phyloP scores from a whole-genome alignment of 768 basidiomycete species.

The Podaxis sp. region DNA sequence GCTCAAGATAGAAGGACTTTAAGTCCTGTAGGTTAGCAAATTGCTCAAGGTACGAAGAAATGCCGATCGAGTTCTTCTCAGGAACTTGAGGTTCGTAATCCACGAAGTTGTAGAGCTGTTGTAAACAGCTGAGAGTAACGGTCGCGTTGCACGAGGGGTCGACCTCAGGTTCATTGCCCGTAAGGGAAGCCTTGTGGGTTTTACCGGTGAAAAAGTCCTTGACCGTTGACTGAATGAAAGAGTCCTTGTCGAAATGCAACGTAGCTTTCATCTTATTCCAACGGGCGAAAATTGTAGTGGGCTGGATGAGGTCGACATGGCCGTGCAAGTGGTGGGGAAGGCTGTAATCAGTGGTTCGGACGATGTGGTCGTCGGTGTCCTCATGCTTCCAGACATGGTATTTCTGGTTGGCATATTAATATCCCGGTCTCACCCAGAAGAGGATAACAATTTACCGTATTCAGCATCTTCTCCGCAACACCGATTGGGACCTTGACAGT shows the following conservation, averaged over 20 bases:
- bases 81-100: constrained; percentile 41
- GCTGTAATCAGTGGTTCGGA: constrained; percentile 70
- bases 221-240: neutral
- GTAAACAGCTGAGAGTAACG: constrained; percentile 52
- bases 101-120: constrained; percentile 53
- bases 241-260: constrained; percentile 23
- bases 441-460: constrained; percentile 45
- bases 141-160: constrained; percentile 38
- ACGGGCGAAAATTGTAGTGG: constrained; percentile 66
- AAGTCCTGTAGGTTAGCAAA: constrained; percentile 55
- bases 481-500: constrained; percentile 54
- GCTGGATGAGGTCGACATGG: constrained; percentile 68
- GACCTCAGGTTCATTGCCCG: constrained; percentile 13
- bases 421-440: neutral
- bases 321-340: constrained; percentile 56
- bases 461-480: constrained; percentile 67
- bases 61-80: constrained; percentile 48
- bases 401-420: constrained; percentile 35
- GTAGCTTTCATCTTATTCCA: constrained; percentile 40
- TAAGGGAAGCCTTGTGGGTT: constrained; percentile 18
- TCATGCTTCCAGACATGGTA: constrained; percentile 63
- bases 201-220: constrained; percentile 18
- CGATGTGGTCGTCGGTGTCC: constrained; percentile 47
- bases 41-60: constrained; percentile 54
- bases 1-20: constrained; percentile 46